phyloP scores from a whole-genome alignment of 2,329 filamentous ascomycete genomes.

The Cordyceps cicadae region DNA sequence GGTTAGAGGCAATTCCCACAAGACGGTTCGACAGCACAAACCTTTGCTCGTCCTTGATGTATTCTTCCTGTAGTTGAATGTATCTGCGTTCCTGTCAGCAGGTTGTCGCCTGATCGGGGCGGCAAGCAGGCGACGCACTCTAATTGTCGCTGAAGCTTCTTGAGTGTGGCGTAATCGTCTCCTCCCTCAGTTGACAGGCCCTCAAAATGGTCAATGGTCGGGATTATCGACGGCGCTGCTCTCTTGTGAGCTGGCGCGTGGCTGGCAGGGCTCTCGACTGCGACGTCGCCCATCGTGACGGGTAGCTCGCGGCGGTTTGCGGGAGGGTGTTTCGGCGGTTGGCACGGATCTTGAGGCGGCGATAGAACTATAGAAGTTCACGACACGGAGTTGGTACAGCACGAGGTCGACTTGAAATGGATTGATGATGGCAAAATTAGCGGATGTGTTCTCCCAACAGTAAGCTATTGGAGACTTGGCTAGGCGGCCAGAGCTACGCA shows the following conservation, averaged over 20 bases:
- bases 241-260: constrained; percentile 72
- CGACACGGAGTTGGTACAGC: neutral
- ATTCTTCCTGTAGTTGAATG: constrained; percentile 97
- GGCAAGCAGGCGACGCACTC: constrained; percentile 52
- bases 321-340: neutral
- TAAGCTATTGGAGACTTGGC: neutral
- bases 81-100: constrained; percentile 46
- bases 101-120: neutral
- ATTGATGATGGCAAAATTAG: neutral
- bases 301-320: neutral
- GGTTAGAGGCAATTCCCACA: neutral
- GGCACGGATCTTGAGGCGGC: neutral
- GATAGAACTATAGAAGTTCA: neutral
- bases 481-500: constrained; percentile 11
- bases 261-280: constrained; percentile 73
- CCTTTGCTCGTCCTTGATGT: constrained; percentile 99
- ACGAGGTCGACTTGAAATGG: neutral
- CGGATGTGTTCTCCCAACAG: neutral
- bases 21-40: constrained; percentile 24
- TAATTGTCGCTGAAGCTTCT: constrained; percentile 91
- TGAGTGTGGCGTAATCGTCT: constrained; percentile 91
- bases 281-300: constrained; percentile 71
- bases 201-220: constrained; percentile 84
- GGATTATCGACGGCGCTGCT: constrained; percentile 69
- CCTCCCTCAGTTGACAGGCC: constrained; percentile 70